phyloP scores from a whole-genome alignment of 139 green algal genomes.

The Volvox africanus region DNA sequence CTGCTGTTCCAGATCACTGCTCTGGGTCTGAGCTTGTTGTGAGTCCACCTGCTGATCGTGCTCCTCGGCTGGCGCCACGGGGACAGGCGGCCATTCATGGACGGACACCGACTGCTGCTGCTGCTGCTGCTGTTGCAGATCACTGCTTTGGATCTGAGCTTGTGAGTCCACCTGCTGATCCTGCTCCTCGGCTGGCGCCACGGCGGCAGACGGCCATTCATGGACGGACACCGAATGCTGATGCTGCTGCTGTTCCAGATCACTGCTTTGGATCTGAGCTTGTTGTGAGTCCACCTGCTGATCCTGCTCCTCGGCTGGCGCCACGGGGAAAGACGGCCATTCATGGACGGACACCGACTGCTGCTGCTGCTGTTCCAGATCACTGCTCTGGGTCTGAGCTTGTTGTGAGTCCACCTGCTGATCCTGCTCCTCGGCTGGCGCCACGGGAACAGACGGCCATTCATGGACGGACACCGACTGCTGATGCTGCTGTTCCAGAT shows the following conservation, averaged over 20 bases:
- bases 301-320: too few relatives aligned
- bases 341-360: too few relatives aligned
- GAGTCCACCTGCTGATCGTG: neutral
- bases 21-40: too few relatives aligned
- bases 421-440: neutral
- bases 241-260: too few relatives aligned
- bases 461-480: neutral
- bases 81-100: neutral
- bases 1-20: too few relatives aligned
- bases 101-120: neutral
- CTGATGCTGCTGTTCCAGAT: neutral
- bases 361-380: neutral
- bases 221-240: too few relatives aligned
- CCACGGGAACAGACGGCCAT: neutral
- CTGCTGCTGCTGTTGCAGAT: neutral
- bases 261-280: too few relatives aligned
- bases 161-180: too few relatives aligned
- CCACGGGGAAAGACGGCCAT: too few relatives aligned
- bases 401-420: neutral
- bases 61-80: neutral
- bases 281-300: neutral
- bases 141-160: too few relatives aligned
- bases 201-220: too few relatives aligned
- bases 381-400: neutral
- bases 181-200: neutral